Evolutionary conservation across 2,329 filamentous ascomycete species (phyloP).

Genomic region (Ramularia endophylla): DNA sequence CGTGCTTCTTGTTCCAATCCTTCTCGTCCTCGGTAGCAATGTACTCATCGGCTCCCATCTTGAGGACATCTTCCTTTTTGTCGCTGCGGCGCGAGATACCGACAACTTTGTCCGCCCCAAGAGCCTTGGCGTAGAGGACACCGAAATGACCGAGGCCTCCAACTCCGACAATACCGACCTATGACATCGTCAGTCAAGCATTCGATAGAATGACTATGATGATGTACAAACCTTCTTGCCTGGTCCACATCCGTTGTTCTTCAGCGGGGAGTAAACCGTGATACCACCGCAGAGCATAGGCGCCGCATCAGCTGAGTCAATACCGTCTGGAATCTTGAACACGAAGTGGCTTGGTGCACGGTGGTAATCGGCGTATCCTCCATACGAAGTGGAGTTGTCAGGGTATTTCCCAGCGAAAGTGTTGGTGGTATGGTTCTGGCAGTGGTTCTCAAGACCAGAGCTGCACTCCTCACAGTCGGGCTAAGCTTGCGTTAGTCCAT

Average conservation of each 20-base stretch:
- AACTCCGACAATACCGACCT: constrained; percentile 67
- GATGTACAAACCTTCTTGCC: constrained; percentile 67
- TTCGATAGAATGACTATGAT: too few relatives aligned
- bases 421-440: constrained; percentile 22
- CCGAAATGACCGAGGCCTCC: constrained; percentile 52
- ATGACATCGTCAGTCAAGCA: too few relatives aligned
- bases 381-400: constrained; percentile 48
- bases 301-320: constrained; percentile 47
- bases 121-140: constrained; percentile 61
- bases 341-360: constrained; percentile 49
- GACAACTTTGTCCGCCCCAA: constrained; percentile 61
- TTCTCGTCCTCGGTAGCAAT: constrained; percentile 54
- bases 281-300: constrained; percentile 73
- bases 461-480: constrained; percentile 52
- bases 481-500: too few relatives aligned
- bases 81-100: constrained; percentile 55
- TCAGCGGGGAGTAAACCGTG: constrained; percentile 64
- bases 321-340: constrained; percentile 47
- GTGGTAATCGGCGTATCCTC: constrained; percentile 53
- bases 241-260: constrained; percentile 59
- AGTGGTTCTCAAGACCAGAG: constrained; percentile 39
- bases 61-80: constrained; percentile 55
- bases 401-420: constrained; percentile 26
- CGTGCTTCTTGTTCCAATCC: constrained; percentile 54
- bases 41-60: constrained; percentile 55